These are phyloP conservation scores for Bipolaris gigantea DNA, from an alignment of 2,329 filamentous ascomycete species.

Conservation along the genomic window DNA sequence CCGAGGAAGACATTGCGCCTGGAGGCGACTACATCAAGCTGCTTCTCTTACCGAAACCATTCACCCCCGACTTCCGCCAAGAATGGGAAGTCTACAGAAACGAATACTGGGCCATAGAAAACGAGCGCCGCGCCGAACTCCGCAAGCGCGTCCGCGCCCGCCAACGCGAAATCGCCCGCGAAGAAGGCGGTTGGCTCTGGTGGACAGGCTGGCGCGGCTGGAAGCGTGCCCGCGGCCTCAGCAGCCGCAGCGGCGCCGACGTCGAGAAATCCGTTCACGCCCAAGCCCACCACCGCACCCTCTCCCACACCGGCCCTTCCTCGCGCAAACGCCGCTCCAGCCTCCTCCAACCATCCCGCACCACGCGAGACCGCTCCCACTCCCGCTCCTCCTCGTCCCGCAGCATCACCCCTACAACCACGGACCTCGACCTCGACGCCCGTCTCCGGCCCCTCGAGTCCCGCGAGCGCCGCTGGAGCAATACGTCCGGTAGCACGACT, in stretches of 20 bases:
- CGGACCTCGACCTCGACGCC: constrained; percentile 37
- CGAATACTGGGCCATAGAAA: constrained; percentile 97
- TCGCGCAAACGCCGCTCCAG: constrained; percentile 36
- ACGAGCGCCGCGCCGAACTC: constrained; percentile 78
- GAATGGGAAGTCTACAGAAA: constrained; percentile 95
- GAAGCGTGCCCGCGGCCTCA: constrained; percentile 41
- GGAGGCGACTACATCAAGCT: constrained; percentile 93
- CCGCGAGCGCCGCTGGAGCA: constrained; percentile 40
- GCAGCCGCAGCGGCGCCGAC: constrained; percentile 25
- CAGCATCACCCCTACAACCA: constrained; percentile 39
- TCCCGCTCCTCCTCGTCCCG: constrained; percentile 40
- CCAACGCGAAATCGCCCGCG: constrained; percentile 67
- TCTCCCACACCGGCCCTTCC: constrained; percentile 20
- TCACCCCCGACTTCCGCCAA: constrained; percentile 90
- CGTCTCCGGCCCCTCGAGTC: constrained; percentile 24
- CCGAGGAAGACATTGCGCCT: constrained; percentile 87
- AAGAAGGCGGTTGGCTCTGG: constrained; percentile 77
- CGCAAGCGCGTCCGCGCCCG: constrained; percentile 69
- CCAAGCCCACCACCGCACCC: constrained; percentile 11
- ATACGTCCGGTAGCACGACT: constrained; percentile 34
- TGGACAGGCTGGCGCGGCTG: constrained; percentile 74
- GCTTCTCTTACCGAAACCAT: constrained; percentile 87
- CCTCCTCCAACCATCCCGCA: constrained; percentile 15
- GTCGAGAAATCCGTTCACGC: constrained; percentile 36
- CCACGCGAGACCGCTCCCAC: constrained; percentile 32